Evolutionary conservation across 495 filamentous ascomycete genomes (phyloP), one percentile per base, ranked within the genome.

Genomic region (Delitschia confertaspora): DNA sequence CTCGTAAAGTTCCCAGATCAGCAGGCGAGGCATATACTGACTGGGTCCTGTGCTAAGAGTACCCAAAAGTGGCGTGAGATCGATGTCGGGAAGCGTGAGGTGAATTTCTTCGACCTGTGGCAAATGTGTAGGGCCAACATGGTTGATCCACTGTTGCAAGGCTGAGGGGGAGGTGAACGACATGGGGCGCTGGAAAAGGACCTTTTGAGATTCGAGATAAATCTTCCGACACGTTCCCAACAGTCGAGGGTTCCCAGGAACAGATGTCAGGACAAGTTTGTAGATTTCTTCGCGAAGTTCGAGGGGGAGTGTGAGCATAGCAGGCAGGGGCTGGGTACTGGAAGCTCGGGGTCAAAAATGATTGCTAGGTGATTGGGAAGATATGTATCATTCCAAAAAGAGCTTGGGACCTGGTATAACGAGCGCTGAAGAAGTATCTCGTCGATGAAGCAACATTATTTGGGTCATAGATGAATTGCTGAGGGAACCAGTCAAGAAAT

Each of bases 121-220:
- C 8, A 50, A 43, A 25, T 43, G 17, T 4, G 34, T 16, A 11
- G 1, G 4, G 1, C 31, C 39, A 13, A 33, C 40, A 3, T 31
- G 2, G 5, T 39, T 33, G 20, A 60, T 27, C 57, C 57, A 60
- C 6, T 29, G 10, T 20, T 46, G 37, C 13, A 60, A 43, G 20
- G 39, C 51, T n/a, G 39, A 34, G 17, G 52, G 57, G 2, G 51
- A 38, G 10, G 17, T 29, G 42, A 60, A 58, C 6, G 37, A n/a
- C 14, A 52, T 17, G 20, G 46, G 47, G 20, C 51, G 19, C 30
- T 60, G 53, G 44, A 50, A 60, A 16, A 60, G 47, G 30, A 58
- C 47, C 19, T 45, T 49, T n/a, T 40, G 43, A 10, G 51, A 38
- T 31, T 60, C 55, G 2, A 16, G 5, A 26, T 58, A 56, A 16